Evolutionary conservation across 1,284 basidiomycete species (phyloP), one percentile per base, ranked within the genome.

Genomic region (Exobasidium rhododendri): DNA sequence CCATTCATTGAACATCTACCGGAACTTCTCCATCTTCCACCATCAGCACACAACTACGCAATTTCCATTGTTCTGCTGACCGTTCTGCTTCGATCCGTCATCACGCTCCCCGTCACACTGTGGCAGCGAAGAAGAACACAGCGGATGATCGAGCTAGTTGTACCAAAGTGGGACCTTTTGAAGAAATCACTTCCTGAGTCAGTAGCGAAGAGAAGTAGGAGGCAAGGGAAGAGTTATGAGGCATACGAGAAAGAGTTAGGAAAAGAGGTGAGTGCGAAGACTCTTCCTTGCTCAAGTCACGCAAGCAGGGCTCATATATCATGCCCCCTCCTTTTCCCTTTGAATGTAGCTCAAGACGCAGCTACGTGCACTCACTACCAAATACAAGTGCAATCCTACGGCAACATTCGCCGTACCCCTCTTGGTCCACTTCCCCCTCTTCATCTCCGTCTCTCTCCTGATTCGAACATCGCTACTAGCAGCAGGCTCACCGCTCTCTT

Each of bases 31-130:
- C 66, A 68, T 47, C 52, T 70, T 43, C 47, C 63, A 20, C 68
- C 67, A 14, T 20, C n/a, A 24, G 13, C 60, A 13, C 61, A 74
- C 40, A 58, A 70, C 1, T 74, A 75, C 44, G 70, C 90, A 0
- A 84, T 86, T 0, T 88, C 89, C 2, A 90, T 94, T 65, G 87
- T 93, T 47, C 76, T 90, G 2, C 82, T 87, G 61, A 90, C 91
- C 1, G 79, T 91, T 50, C 72, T 85, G 13, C 83, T 87, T 32
- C 86, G 92, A 68, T 81, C 88, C 6, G 81, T 83, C 0, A 77
- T 86, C 53, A 87, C 90, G 0, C 83, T 92, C 4, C 92, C 91
- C 20, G 83, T 90, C 64, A 86, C 88, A 64, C 75, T 91, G 79
- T 93, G 91, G 91, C 90, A 92, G 69, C 69, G 86, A 70, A 83